A percentile compares a stretch with the other conserved stretches of the same genome.
phyloP scores from a whole-genome alignment of 1,139 yeast genomes.

The Pichia sp. region DNA sequence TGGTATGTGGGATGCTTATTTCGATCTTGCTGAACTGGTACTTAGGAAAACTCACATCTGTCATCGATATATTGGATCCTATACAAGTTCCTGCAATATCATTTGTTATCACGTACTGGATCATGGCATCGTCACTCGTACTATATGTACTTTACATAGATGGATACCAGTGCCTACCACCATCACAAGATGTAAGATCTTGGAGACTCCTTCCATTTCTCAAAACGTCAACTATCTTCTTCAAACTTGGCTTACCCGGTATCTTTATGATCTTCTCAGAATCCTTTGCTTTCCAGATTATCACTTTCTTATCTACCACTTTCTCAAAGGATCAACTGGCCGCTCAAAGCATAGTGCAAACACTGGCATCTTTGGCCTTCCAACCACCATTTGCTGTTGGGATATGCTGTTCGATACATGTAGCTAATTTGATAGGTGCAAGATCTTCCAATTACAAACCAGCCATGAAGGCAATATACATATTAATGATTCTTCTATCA shows the following conservation, averaged over 20 bases:
- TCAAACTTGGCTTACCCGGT: slow-evolving; percentile 70
- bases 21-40: slow-evolving; percentile 37
- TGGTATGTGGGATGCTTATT: slow-evolving; percentile 41
- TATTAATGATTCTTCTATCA: slow-evolving; percentile 29
- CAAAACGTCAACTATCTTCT: slow-evolving; percentile 56
- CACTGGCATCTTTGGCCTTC: slow-evolving; percentile 70
- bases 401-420: slow-evolving; percentile 76
- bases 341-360: slow-evolving; percentile 83
- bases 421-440: slow-evolving; percentile 84
- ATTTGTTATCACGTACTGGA: slow-evolving; percentile 57
- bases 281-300: slow-evolving; percentile 75
- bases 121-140: slow-evolving; percentile 45
- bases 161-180: slow-evolving; percentile 49
- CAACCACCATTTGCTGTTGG: slow-evolving; percentile 86
- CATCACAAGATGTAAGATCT: slow-evolving; percentile 39
- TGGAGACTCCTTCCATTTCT: slow-evolving; percentile 38
- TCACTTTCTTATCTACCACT: slow-evolving; percentile 59
- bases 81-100: slow-evolving; percentile 59
- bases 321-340: slow-evolving; percentile 77
- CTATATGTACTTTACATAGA: slow-evolving; percentile 49
- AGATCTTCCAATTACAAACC: slow-evolving; percentile 38
- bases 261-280: slow-evolving; percentile 82
- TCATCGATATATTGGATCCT: slow-evolving; percentile 19
- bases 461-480: slow-evolving; percentile 58
- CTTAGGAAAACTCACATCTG: slow-evolving; percentile 28